Evolutionary conservation across 768 basidiomycete species (phyloP).

Genomic region (Leccinum rimulosum): DNA sequence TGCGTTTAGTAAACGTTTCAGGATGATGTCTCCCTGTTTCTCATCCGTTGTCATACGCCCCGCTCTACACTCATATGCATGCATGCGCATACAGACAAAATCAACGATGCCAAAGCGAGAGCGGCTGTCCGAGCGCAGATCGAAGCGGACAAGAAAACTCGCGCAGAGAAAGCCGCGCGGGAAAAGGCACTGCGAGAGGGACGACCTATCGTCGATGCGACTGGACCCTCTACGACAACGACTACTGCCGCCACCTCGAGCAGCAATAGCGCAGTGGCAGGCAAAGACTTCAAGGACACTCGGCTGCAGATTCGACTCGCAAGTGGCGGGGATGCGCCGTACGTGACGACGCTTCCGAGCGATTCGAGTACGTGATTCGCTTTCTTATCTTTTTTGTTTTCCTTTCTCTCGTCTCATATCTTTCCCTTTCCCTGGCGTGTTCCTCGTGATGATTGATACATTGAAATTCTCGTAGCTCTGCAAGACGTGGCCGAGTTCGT

Average conservation of each 20-base stretch:
- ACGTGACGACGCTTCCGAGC: conserved; percentile 77
- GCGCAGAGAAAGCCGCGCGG: conserved; percentile 82
- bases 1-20: conserved; percentile 37
- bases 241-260: conserved; percentile 32
- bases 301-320: conserved; percentile 87
- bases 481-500: conserved; percentile 85
- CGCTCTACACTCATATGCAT: not conserved
- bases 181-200: conserved; percentile 94
- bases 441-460: not conserved
- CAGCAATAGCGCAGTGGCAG: conserved; percentile 41
- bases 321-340: conserved; percentile 64
- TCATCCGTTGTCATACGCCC: not conserved
- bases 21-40: not conserved
- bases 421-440: not conserved
- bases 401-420: not conserved
- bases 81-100: conserved; percentile 60
- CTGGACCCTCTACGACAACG: conserved; percentile 29
- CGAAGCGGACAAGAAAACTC: conserved; percentile 86
- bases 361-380: conserved; percentile 59
- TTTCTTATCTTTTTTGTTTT: not conserved
- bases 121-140: conserved; percentile 92
- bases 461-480: conserved; percentile 53
- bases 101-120: conserved; percentile 81
- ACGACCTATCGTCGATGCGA: conserved; percentile 36
- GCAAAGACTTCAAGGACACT: conserved; percentile 83